phyloP scores from a whole-genome alignment of 2,329 filamentous ascomycete genomes.

The Dactylonectria macrodidyma region DNA sequence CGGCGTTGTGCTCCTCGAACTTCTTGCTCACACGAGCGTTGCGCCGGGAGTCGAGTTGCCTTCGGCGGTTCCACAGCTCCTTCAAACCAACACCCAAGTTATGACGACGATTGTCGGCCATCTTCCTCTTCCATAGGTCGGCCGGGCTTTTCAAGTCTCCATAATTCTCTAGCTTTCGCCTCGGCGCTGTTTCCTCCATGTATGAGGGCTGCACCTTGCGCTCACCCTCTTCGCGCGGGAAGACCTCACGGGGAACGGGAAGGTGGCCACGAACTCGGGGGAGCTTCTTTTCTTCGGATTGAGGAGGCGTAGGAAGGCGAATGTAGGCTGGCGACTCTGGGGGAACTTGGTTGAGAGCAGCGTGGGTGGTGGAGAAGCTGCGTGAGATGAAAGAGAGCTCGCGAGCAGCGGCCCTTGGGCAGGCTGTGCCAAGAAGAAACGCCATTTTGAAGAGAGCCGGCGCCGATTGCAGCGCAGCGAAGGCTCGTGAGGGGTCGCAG shows the following conservation, averaged over 20 bases:
- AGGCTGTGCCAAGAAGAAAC: constrained; percentile 41
- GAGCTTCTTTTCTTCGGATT: constrained; percentile 70
- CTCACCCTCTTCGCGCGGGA: constrained; percentile 69
- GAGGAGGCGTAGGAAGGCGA: constrained; percentile 82
- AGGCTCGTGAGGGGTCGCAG: constrained; percentile 14
- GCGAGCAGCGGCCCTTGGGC: constrained; percentile 46
- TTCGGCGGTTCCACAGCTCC: constrained; percentile 78
- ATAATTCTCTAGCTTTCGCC: constrained; percentile 59
- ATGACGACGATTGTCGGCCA: constrained; percentile 79
- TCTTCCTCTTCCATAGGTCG: constrained; percentile 77
- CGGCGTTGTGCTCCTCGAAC: constrained; percentile 62
- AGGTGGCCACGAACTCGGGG: constrained; percentile 80
- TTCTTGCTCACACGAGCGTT: constrained; percentile 60
- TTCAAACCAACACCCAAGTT: constrained; percentile 81
- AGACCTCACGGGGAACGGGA: constrained; percentile 86
- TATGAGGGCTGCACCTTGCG: constrained; percentile 76
- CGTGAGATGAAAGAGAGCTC: constrained; percentile 47
- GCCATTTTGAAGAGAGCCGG: constrained; percentile 47
- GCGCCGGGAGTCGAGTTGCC: constrained; percentile 55
- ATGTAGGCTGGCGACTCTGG: constrained; percentile 93
- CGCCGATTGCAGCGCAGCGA: constrained; percentile 29
- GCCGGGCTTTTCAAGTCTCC: constrained; percentile 54
- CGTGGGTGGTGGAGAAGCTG: constrained; percentile 54
- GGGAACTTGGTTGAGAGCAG: constrained; percentile 71
- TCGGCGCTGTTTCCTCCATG: constrained; percentile 71